Conservation (phyloP, 2,329 filamentous ascomycete genomes). For the Dactylellina sp. region DNA sequence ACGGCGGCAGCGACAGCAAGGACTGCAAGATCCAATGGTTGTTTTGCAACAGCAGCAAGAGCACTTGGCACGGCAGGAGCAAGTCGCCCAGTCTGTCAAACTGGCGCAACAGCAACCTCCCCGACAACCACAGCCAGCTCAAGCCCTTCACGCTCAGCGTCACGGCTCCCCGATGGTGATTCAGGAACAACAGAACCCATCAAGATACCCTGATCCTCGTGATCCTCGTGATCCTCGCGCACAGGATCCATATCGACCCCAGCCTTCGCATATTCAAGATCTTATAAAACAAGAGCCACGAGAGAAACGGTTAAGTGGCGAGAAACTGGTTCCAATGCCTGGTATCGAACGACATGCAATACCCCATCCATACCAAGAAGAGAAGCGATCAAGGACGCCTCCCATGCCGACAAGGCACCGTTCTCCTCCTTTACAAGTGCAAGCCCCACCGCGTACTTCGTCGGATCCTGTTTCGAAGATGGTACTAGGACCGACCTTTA, state of each 20-base stretch:
- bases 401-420: slow-evolving; percentile 28
- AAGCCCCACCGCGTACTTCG: slow-evolving; percentile 13
- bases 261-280: slow-evolving; percentile 39
- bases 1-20: slow-evolving; percentile 30
- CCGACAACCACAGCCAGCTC: slow-evolving; percentile 2
- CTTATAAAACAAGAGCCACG: slow-evolving; percentile 45
- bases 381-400: slow-evolving; percentile 36
- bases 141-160: slow-evolving; percentile 17
- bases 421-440: slow-evolving; percentile 19
- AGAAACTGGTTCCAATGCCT: slow-evolving; percentile 46
- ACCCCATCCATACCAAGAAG: slow-evolving; percentile 36
- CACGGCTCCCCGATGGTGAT: slow-evolving; percentile 30
- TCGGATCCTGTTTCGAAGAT: slow-evolving; percentile 41
- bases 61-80: slow-evolving; percentile 40
- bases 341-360: slow-evolving; percentile 36
- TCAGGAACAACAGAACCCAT: slow-evolving; percentile 24
- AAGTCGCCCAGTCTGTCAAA: slow-evolving; percentile 39
- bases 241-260: slow-evolving; percentile 42
- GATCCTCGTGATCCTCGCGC: slow-evolving; percentile 27
- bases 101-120: slow-evolving; percentile 31
- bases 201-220: slow-evolving; percentile 20
- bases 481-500: slow-evolving; percentile 33
- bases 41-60: slow-evolving; percentile 51
- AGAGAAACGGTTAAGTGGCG: slow-evolving; percentile 36
- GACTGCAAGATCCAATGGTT: slow-evolving; percentile 31